Evolutionary conservation across 495 filamentous ascomycete species (phyloP).

Genomic region (Melanomma pulvis-pyrius): DNA sequence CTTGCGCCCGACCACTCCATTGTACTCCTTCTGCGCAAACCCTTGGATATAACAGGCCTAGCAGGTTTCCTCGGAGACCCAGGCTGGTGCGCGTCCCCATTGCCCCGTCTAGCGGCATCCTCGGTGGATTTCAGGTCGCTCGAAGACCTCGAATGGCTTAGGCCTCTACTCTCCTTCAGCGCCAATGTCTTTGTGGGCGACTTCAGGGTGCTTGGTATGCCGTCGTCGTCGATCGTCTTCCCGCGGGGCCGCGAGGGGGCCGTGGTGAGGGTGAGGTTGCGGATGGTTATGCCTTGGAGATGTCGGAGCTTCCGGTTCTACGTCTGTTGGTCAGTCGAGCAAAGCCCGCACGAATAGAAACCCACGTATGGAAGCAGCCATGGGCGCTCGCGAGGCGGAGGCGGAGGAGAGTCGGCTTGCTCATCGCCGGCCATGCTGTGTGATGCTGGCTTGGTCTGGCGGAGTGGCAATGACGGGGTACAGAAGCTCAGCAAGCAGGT

Average conservation of each 20-base stretch:
- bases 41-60: constrained; percentile 27
- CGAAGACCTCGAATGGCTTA: constrained; percentile 76
- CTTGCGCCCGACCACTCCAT: constrained; percentile 68
- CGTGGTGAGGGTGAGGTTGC: constrained; percentile 72
- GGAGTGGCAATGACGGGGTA: constrained; percentile 1
- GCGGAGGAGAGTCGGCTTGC: constrained; percentile 5
- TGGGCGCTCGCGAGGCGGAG: constrained; percentile 49
- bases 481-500: not conserved
- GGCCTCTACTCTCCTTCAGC: constrained; percentile 55
- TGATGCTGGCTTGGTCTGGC: not conserved
- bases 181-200: constrained; percentile 70
- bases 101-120: constrained; percentile 10
- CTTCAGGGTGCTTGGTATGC: constrained; percentile 67
- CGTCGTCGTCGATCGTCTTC: constrained; percentile 83
- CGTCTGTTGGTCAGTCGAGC: constrained; percentile 13
- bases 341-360: not conserved
- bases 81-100: constrained; percentile 23
- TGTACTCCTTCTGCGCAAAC: constrained; percentile 66
- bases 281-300: constrained; percentile 81
- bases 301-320: constrained; percentile 89
- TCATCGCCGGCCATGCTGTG: constrained; percentile 33
- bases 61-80: constrained; percentile 14
- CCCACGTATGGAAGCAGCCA: constrained; percentile 57
- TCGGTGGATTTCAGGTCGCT: constrained; percentile 56
- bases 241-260: constrained; percentile 55